Evolutionary conservation across 441 rosid species (phyloP).

Genomic region (Arabidopsis hybrid): DNA sequence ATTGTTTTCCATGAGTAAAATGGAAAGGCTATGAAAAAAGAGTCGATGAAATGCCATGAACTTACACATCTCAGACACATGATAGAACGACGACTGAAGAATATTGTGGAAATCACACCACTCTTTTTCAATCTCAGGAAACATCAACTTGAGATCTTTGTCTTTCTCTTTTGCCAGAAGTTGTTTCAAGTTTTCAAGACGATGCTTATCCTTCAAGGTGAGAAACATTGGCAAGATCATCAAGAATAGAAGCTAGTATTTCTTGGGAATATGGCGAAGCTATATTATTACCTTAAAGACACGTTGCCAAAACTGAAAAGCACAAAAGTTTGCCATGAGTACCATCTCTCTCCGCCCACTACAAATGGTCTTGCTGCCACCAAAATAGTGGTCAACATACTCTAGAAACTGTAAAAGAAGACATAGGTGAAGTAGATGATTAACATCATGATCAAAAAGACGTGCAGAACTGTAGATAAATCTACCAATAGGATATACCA

Average conservation of each 20-base stretch:
- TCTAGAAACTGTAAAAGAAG: conserved; percentile 64
- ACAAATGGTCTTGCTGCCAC: conserved; percentile 52
- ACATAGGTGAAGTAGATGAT: conserved; percentile 31
- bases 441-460: conserved; percentile 34
- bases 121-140: conserved; percentile 77
- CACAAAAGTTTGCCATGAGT: conserved; percentile 76
- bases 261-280: conserved; percentile 28
- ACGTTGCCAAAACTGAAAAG: conserved; percentile 91
- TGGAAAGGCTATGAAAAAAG: conserved; percentile 16
- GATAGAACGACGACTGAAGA: conserved; percentile 72
- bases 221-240: conserved; percentile 38
- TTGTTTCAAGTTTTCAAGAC: conserved; percentile 68
- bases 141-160: conserved; percentile 48
- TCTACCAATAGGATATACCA: conserved; percentile 59
- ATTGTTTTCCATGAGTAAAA: conserved; percentile 8
- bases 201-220: conserved; percentile 76
- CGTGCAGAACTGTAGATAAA: conserved; percentile 21
- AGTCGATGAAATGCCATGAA: conserved; percentile 29
- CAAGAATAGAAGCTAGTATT: conserved; percentile 30
- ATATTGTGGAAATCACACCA: conserved; percentile 92
- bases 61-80: conserved; percentile 82
- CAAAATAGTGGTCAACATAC: conserved; percentile 58
- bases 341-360: conserved; percentile 69
- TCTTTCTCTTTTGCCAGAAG: conserved; percentile 50
- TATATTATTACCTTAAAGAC: conserved; percentile 68